Conservation (phyloP, 768 basidiomycete genomes). For the Lactifluus echinatus region DNA sequence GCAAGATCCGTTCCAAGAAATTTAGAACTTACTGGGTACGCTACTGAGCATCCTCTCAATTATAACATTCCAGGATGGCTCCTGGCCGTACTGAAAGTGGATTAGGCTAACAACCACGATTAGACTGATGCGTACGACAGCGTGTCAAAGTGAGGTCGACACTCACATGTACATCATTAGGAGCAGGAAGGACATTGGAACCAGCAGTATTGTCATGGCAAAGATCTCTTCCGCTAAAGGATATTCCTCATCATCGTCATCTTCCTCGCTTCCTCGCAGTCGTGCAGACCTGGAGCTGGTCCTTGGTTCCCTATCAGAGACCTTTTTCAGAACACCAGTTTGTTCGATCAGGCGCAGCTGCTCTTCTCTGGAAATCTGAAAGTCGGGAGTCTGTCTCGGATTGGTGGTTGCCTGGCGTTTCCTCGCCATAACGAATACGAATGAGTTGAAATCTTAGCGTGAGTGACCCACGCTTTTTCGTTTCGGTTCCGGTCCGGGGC, state of each 20-base stretch:
- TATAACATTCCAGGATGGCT: conserved; percentile 40
- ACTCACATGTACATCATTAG: conserved; percentile 82
- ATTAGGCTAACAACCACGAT: conserved; percentile 43
- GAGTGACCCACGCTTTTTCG: no score
- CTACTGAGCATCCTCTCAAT: conserved; percentile 52
- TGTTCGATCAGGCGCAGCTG: conserved; percentile 15
- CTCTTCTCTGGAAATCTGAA: conserved; percentile 18
- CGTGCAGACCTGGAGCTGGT: not conserved
- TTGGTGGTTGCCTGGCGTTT: not conserved
- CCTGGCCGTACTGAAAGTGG: conserved; percentile 68
- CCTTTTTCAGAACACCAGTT: conserved; percentile 35
- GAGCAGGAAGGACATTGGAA: conserved; percentile 67
- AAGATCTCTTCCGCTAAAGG: conserved; percentile 62
- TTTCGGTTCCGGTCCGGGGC: not conserved
- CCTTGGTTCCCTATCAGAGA: conserved; percentile 5
- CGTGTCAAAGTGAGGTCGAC: not conserved
- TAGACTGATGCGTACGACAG: not conserved
- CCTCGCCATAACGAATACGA: conserved; percentile 10
- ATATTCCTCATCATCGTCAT: conserved; percentile 30
- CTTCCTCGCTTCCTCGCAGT: not conserved
- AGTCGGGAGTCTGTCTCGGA: not conserved
- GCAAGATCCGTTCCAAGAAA: not conserved
- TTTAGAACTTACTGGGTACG: conserved; percentile 53
- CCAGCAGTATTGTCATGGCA: conserved; percentile 52
- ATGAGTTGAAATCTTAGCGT: not conserved